Conservation (phyloP, 2,329 filamentous ascomycete genomes). For the Hirsutella thompsonii region DNA sequence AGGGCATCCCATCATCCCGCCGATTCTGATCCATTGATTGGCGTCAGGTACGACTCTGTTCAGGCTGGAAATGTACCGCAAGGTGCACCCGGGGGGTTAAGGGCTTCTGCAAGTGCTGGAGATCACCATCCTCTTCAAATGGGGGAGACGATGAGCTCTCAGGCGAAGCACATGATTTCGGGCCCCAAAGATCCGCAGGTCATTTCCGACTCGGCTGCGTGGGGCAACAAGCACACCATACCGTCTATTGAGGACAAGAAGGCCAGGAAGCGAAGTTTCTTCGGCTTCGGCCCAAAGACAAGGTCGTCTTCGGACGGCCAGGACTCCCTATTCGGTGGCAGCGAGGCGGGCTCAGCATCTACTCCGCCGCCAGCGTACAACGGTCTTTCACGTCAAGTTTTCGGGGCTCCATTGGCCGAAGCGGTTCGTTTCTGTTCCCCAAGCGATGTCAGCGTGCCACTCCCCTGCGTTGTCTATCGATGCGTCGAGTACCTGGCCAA, state of each 20-base stretch:
- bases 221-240: slow-evolving; percentile 62
- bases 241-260: slow-evolving; percentile 60
- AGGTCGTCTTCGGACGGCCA: slow-evolving; percentile 45
- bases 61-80: slow-evolving; percentile 39
- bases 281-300: slow-evolving; percentile 53
- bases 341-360: slow-evolving; percentile 29
- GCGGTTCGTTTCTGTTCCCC: slow-evolving; percentile 75
- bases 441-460: slow-evolving; percentile 54
- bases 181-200: slow-evolving; percentile 72
- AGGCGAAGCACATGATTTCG: slow-evolving; percentile 51
- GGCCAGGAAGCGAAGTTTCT: slow-evolving; percentile 64
- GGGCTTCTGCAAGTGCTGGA: slow-evolving; percentile 17
- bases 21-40: slow-evolving; percentile 36
- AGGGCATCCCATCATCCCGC: slow-evolving; percentile 22
- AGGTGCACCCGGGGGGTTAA: slow-evolving; percentile 23
- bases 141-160: slow-evolving; percentile 22
- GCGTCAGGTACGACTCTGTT: slow-evolving; percentile 44
- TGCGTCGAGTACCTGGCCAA: slow-evolving; percentile 86
- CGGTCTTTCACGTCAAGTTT: slow-evolving; percentile 56
- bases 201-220: slow-evolving; percentile 70
- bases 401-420: slow-evolving; percentile 74
- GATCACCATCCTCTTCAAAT: slow-evolving; percentile 21
- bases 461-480: slow-evolving; percentile 89
- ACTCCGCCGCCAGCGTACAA: slow-evolving; percentile 29
- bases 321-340: slow-evolving; percentile 40